Conservation (phyloP, 306 rosid genomes). For the Inga laurina region DNA sequence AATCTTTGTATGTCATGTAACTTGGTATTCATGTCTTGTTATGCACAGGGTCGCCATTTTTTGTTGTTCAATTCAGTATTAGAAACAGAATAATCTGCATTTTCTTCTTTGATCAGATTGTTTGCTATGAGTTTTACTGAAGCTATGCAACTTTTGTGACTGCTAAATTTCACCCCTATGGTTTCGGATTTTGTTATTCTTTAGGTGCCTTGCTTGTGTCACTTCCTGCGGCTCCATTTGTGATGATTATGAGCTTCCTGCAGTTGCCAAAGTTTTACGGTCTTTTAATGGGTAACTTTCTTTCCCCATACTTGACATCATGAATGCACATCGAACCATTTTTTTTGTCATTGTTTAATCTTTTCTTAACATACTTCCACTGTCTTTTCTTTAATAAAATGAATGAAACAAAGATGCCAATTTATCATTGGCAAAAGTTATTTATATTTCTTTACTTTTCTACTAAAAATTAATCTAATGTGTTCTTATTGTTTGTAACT, state of each 20-base stretch:
- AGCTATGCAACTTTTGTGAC: neutral
- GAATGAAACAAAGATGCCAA: neutral
- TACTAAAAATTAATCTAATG: conserved; percentile 16
- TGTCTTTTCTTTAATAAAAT: neutral
- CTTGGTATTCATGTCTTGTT: conserved; percentile 4
- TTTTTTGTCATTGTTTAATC: neutral
- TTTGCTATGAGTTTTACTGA: neutral
- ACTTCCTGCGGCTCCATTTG: conserved; percentile 61
- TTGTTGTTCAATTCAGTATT: neutral
- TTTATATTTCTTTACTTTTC: neutral
- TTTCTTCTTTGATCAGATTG: neutral
- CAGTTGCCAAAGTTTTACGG: conserved; percentile 74
- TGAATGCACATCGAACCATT: neutral
- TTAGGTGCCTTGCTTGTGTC: conserved; percentile 84
- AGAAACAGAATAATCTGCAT: neutral
- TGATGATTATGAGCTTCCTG: conserved; percentile 56
- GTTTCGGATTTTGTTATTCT: conserved; percentile 17
- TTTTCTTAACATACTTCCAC: too few species aligned
- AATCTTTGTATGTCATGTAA: neutral
- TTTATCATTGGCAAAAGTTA: conserved; percentile 1
- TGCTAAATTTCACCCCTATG: neutral
- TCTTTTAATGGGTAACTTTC: conserved; percentile 63
- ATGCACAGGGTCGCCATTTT: neutral
- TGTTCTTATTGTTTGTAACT: conserved; percentile 36
- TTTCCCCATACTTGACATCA: neutral